Evolutionary conservation across 108 stramenopile species (phyloP), one percentile per base, ranked within the genome.

Genomic region (Skeletonema potamos): DNA sequence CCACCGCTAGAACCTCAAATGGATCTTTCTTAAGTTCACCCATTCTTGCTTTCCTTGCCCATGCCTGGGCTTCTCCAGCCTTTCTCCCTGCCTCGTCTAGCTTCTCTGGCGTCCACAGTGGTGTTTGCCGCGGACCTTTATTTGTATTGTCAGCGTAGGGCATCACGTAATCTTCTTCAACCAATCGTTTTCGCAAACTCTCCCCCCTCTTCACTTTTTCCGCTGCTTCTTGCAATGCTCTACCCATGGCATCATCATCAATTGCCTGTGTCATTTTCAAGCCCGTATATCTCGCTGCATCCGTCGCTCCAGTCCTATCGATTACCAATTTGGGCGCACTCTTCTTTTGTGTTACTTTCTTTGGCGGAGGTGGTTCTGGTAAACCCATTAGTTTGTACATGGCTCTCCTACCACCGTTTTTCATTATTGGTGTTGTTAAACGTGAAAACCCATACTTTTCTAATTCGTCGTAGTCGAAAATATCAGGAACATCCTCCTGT

Each of bases 101-200:
- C 62, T 62, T 75, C 70, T 91, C 90, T 28, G 89, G 79, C 18
- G 89, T 93, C 89, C 90, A 90, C 13, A 87, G 78, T 46, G 92
- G 89, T 27, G 89, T 90, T 63, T 78, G 77, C 44, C 54, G 39
- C 26, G 92, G 92, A 17, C 89, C 82, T 36, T 74, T 83, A 75
- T 93, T 93, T 76, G 83, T 85, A 54, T 88, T 89, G 64, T 90
- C 89, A 27, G 89, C 81, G 80, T 86, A 93, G 10, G 92, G 89
- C 66, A 71, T 54, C 22, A 82, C 89, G 64, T 82, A 93, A 22
- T 80, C 79, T 66, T 92, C 88, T 67, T 90, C 89, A 54, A 59
- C 77, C 64, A 90, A 62, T 46, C 68, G 56, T n/a, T 85, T 74
- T 18, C 87, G 76, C 62, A 90, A 58, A 6, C 48, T 54, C 62